These are phyloP conservation scores for Podila epicladia DNA, from an alignment of 192 early-diverging fungal genomes.

Conservation along the genomic window DNA sequence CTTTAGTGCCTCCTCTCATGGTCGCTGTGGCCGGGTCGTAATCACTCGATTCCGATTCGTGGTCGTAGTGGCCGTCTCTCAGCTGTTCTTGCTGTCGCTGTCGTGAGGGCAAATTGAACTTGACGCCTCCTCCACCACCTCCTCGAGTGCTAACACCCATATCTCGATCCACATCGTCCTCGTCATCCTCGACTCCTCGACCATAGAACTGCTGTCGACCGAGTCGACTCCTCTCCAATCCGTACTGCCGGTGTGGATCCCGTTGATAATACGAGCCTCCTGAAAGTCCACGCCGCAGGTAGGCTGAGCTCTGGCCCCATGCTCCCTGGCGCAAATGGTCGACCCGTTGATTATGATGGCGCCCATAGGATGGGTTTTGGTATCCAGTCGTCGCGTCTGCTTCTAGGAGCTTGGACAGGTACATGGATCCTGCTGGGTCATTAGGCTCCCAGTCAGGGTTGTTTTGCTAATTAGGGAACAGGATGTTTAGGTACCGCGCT, in stretches of 20 bases:
- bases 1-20: background rate
- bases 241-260: conserved; percentile 16
- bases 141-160: background rate
- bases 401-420: conserved; percentile 71
- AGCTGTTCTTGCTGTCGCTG: background rate
- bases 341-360: conserved; percentile 10
- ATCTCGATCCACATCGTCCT: conserved; percentile 15
- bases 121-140: conserved; percentile 18
- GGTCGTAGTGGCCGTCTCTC: background rate
- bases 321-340: conserved; percentile 4
- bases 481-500: background rate
- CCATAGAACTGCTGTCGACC: conserved; percentile 9
- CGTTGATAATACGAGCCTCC: conserved; percentile 16
- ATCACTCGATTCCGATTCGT: conserved; percentile 17
- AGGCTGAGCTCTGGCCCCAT: conserved; percentile 13
- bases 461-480: conserved; percentile 62
- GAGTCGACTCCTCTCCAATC: conserved; percentile 20
- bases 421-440: conserved; percentile 81
- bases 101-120: conserved; percentile 10
- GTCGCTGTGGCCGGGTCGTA: background rate
- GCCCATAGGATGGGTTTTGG: background rate
- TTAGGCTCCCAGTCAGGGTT: conserved; percentile 95
- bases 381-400: conserved; percentile 30
- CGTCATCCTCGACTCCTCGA: conserved; percentile 25
- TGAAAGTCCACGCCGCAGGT: conserved; percentile 18